Percentiles rank a stretch among this genome's conserved stretches.
Evolutionary conservation across 345 rosid species (phyloP).

Genomic region (Eucalyptus regnans): DNA sequence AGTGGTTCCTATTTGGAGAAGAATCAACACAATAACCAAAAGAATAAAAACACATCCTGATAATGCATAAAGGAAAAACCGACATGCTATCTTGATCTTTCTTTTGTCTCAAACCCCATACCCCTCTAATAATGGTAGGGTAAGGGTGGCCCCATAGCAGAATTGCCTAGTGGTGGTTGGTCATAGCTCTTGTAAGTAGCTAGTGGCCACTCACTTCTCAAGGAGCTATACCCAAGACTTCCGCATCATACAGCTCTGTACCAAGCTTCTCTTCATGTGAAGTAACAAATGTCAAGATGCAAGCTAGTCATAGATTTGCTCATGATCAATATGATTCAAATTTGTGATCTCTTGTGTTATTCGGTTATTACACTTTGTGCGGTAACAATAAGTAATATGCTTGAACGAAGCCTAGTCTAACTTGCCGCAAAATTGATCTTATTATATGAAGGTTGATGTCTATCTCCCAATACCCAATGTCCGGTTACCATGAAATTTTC

Average conservation of each 20-base stretch:
- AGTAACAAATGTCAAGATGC: neutral
- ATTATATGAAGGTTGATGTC: neutral
- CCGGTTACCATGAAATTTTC: neutral
- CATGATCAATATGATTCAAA: neutral
- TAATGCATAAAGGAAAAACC: neutral
- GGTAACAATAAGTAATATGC: neutral
- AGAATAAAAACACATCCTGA: neutral
- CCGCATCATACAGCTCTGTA: neutral
- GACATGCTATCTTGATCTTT: neutral
- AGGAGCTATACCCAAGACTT: neutral
- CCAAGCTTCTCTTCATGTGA: neutral
- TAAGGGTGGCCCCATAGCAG: slow-evolving; percentile 5
- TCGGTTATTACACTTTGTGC: neutral
- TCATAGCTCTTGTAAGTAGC: neutral
- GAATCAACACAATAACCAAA: neutral
- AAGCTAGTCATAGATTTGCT: neutral
- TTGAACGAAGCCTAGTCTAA: neutral
- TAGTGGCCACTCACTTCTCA: neutral
- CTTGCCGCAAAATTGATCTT: neutral
- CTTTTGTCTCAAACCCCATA: neutral
- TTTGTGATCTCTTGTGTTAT: neutral
- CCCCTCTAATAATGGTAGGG: slow-evolving; percentile 1
- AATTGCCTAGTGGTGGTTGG: slow-evolving; percentile 1
- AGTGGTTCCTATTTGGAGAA: neutral
- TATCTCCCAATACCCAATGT: neutral